Evolutionary conservation across 805 yeast genomes (phyloP), one percentile per base, ranked within the genome.

Genomic region (Huiozyma naganishii): DNA sequence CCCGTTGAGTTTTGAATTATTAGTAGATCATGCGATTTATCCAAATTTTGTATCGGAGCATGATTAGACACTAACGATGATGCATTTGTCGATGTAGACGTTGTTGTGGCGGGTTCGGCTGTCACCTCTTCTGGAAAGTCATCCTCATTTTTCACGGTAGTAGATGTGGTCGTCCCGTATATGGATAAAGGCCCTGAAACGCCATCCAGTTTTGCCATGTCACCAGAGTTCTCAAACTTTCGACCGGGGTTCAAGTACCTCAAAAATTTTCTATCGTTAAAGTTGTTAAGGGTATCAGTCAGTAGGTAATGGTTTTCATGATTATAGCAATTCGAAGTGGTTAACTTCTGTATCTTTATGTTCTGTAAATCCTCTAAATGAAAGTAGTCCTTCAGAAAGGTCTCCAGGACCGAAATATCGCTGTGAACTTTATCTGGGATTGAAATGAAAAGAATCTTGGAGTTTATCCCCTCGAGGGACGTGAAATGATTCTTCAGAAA

Each of bases 301-400:
- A 62, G 47, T 10, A 62, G 38, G 37, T 62, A 62, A 47, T 61
- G 64, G 28, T 56, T 55, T 45, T 64, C 67, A 36, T 60, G 60
- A 46, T 59, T 56, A 40, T 59, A 59, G 17, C 45, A 50, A 27
- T 61, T 48, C 46, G 59, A 51, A 6, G 50, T 45, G 4, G 59
- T 58, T 30, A 63, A 46, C 46, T 62, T 62, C 13, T 49, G 48
- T n/a, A 63, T 58, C 36, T 53, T 49, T 32, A 62, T 58, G 36
- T 55, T 46, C 30, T 52, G 52, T 37, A 61, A 43, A 27, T 57
- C 53, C 32, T 54, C 58, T 40, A 58, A 41, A 42, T 59, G 58
- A 43, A 63, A 62, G 42, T 61, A 59, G 41, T 61, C 61, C 17
- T 52, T 46, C 34, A 63, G 47, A 37, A 61, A 61, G 23, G 56